phyloP scores from a whole-genome alignment of 1,284 basidiomycete species.

The Malassezia furfur region DNA sequence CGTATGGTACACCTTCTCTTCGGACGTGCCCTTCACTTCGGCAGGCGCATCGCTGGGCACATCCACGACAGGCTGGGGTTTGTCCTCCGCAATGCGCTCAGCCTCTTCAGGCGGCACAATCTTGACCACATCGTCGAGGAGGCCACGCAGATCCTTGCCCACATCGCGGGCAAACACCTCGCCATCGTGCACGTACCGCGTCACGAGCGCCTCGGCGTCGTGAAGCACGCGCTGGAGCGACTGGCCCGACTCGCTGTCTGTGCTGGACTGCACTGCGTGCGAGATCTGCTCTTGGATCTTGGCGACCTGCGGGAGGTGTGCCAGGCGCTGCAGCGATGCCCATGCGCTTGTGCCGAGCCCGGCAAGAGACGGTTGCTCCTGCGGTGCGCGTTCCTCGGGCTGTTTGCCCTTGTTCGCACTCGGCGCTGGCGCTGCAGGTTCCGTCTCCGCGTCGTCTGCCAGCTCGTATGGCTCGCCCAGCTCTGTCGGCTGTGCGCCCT shows the following conservation, averaged over 20 bases:
- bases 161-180: slow-evolving; percentile 16
- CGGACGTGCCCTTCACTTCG: background rate
- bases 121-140: slow-evolving; percentile 20
- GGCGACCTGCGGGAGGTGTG: slow-evolving; percentile 9
- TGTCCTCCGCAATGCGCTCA: background rate
- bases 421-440: background rate
- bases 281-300: slow-evolving; percentile 9
- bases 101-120: slow-evolving; percentile 20
- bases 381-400: background rate
- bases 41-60: background rate
- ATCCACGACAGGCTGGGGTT: background rate
- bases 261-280: background rate
- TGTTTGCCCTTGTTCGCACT: background rate
- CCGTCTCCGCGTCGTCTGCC: background rate
- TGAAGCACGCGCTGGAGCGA: slow-evolving; percentile 7
- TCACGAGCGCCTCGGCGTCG: slow-evolving; percentile 12
- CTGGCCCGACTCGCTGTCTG: background rate
- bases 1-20: background rate
- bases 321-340: slow-evolving; percentile 6
- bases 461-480: slow-evolving; percentile 4
- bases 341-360: background rate
- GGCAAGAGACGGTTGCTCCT: background rate
- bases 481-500: background rate
- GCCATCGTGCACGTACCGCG: slow-evolving; percentile 7
- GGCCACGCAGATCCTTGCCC: slow-evolving; percentile 17